These are phyloP conservation scores for Ogataea pini DNA, from an alignment of 805 yeast genomes.

Conservation along the genomic window DNA sequence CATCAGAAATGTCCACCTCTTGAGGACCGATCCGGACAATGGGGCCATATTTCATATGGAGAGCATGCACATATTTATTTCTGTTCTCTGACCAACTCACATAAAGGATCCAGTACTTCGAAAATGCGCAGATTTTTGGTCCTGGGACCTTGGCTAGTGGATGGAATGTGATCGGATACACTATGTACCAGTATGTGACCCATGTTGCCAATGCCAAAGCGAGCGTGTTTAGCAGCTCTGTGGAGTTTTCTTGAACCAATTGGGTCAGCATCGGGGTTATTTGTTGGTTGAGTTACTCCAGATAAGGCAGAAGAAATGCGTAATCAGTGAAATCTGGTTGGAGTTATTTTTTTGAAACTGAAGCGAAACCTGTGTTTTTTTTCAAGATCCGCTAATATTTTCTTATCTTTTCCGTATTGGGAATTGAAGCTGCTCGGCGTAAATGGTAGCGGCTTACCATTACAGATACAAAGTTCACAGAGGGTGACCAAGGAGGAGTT, in stretches of 20 bases:
- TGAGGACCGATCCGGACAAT: slow-evolving; percentile 61
- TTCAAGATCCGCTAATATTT: not conserved
- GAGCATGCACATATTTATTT: slow-evolving; percentile 45
- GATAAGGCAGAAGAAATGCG: not conserved
- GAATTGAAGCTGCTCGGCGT: not conserved
- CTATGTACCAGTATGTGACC: slow-evolving; percentile 19
- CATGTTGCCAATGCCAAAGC: slow-evolving; percentile 10
- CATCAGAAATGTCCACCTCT: slow-evolving; percentile 59
- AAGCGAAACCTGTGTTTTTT: no score
- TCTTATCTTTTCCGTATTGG: slow-evolving; percentile 5
- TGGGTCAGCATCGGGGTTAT: slow-evolving; percentile 13
- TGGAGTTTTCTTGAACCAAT: slow-evolving; percentile 4
- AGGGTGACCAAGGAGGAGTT: no score
- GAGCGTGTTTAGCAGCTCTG: slow-evolving; percentile 10
- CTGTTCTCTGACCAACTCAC: slow-evolving; percentile 50
- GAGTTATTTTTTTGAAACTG: not conserved
- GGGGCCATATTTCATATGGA: slow-evolving; percentile 61
- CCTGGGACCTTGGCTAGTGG: slow-evolving; percentile 60
- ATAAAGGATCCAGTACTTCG: slow-evolving; percentile 43
- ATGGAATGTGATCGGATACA: slow-evolving; percentile 50
- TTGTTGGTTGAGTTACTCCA: not conserved
- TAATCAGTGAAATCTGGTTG: not conserved
- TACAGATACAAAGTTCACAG: no score
- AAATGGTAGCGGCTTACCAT: not conserved
- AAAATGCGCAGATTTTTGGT: slow-evolving; percentile 51